A percentile compares a stretch with the other conserved stretches of the same genome.
phyloP scores from a whole-genome alignment of 2,329 filamentous ascomycete genomes.

The Tympanopsis confertula region DNA sequence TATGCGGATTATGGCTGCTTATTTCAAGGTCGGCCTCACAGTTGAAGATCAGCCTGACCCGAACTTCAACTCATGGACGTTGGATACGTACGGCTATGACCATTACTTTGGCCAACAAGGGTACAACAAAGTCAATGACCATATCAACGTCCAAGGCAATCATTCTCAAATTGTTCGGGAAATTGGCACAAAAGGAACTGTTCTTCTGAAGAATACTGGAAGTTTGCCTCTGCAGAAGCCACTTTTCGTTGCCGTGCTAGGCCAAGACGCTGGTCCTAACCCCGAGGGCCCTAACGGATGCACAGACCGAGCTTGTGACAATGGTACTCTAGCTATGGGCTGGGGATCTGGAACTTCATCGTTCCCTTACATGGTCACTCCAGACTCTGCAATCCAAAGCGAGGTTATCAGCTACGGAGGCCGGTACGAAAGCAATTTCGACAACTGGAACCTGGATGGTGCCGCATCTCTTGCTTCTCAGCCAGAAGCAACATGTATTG shows the following conservation, averaged over 20 bases:
- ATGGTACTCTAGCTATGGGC: slow-evolving; percentile 59
- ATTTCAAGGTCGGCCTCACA: slow-evolving; percentile 15
- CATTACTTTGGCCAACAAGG: neutral
- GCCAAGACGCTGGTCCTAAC: slow-evolving; percentile 38
- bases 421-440: slow-evolving; percentile 55
- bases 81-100: neutral
- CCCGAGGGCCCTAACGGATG: slow-evolving; percentile 56
- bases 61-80: slow-evolving; percentile 64
- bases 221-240: slow-evolving; percentile 30
- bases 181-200: slow-evolving; percentile 44
- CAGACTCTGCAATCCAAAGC: slow-evolving; percentile 47
- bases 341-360: slow-evolving; percentile 63
- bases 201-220: slow-evolving; percentile 52
- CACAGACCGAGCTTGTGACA: slow-evolving; percentile 54
- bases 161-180: slow-evolving; percentile 17
- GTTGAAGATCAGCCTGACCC: slow-evolving; percentile 14
- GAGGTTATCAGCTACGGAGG: slow-evolving; percentile 45
- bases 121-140: slow-evolving; percentile 56
- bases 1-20: slow-evolving; percentile 39
- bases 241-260: slow-evolving; percentile 28
- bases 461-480: slow-evolving; percentile 10
- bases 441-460: slow-evolving; percentile 34
- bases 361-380: slow-evolving; percentile 57
- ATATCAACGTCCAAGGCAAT: slow-evolving; percentile 43
- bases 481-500: slow-evolving; percentile 39